Conservation (phyloP, 73 alveolate species). For the Tetrahymena thermophila region DNA sequence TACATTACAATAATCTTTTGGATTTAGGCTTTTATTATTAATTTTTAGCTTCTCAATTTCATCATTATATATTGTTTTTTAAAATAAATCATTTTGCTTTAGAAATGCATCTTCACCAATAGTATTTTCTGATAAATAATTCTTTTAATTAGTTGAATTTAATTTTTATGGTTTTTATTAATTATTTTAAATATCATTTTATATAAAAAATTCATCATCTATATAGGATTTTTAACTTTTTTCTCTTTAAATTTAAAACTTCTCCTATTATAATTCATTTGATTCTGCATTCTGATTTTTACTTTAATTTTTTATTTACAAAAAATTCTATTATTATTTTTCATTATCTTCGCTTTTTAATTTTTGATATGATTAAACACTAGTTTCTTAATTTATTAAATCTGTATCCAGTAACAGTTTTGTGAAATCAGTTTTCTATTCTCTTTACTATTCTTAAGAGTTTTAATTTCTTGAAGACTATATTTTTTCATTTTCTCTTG, state of each 20-base stretch:
- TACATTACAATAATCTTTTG: not conserved
- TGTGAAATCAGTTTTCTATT: not conserved
- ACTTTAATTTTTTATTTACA: no score
- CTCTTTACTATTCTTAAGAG: not conserved
- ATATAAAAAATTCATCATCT: not conserved
- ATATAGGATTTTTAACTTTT: not conserved
- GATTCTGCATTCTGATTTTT: no score
- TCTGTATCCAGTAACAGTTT: not conserved
- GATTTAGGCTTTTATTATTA: no score
- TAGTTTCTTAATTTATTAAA: not conserved
- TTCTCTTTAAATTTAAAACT: no score
- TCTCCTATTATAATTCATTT: not conserved
- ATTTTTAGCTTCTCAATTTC: no score
- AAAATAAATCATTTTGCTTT: no score
- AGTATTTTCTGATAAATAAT: no score
- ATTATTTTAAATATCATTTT: no score
- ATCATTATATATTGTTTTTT: no score
- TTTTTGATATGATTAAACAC: no score
- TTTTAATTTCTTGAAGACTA: not conserved
- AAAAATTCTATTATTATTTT: no score
- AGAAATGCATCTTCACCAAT: no score
- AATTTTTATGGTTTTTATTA: not conserved
- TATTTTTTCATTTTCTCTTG: not conserved
- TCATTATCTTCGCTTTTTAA: not conserved
- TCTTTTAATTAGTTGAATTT: not conserved